A percentile compares a stretch with the other conserved stretches of the same genome.
Conservation (phyloP, 2,329 filamentous ascomycete genomes). For the Pseudogymnoascus sp. region DNA sequence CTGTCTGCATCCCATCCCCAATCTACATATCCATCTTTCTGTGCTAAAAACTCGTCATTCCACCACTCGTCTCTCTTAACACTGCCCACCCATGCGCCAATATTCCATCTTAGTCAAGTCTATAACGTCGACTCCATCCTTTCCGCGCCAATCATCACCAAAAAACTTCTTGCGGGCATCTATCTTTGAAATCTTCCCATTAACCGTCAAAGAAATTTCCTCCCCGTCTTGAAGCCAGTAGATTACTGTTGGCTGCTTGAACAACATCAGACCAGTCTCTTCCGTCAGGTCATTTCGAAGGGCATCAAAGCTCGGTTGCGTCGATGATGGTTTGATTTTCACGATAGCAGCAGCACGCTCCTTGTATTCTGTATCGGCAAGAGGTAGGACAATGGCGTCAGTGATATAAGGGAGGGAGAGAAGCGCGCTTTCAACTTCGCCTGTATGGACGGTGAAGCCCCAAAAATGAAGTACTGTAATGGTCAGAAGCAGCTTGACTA, state of each 20-base stretch:
- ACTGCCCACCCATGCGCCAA: conserved; percentile 21
- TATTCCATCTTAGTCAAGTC: conserved; percentile 19
- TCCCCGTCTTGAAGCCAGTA: conserved; percentile 19
- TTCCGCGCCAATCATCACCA: conserved; percentile 15
- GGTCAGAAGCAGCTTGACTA: conserved; percentile 13
- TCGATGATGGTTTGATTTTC: conserved; percentile 14
- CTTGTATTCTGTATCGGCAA: conserved; percentile 17
- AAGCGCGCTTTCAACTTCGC: conserved; percentile 19
- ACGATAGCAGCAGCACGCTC: conserved; percentile 19
- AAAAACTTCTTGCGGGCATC: conserved; percentile 18
- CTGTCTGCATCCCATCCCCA: neutral
- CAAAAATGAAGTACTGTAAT: conserved; percentile 20
- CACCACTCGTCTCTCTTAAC: conserved; percentile 4
- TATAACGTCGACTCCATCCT: conserved; percentile 16
- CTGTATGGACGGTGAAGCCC: conserved; percentile 20
- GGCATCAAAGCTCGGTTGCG: conserved; percentile 12
- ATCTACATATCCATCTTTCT: neutral
- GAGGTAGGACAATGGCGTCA: conserved; percentile 15
- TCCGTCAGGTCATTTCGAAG: conserved; percentile 18
- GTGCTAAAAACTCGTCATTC: no score
- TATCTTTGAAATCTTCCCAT: conserved; percentile 19
- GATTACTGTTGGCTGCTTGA: conserved; percentile 19
- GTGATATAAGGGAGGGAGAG: conserved; percentile 17
- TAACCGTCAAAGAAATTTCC: conserved; percentile 17
- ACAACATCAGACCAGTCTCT: conserved; percentile 16